Evolutionary conservation across 805 yeast genomes (phyloP), one percentile per base, ranked within the genome.

Genomic region (Candida pseudoglaebosa): DNA sequence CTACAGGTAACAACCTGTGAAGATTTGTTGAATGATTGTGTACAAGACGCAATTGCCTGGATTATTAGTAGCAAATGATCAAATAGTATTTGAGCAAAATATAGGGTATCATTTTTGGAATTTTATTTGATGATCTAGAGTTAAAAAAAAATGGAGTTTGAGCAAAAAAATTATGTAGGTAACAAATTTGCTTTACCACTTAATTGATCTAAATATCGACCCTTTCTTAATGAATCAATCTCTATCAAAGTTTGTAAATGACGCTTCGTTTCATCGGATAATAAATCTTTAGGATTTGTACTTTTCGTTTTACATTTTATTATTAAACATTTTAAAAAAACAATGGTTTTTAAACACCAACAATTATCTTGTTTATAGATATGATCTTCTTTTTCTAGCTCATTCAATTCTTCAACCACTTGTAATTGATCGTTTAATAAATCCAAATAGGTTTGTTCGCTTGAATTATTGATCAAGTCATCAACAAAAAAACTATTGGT

Each of bases 341-440:
- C 57, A 15, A 78, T 63, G 9, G 76, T 66, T 49, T 85, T 83
- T 43, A 86, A 59, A 52, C 96, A 89, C 91, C 95, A 84, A 34
- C 70, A 71, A 52, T 82, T 80, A 41, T 80, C 86, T 38, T 53
- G 56, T 0, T 76, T 80, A 9, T 52, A 48, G 2, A 43, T 39
- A 40, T 64, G 70, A 50, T 87, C 89, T 5, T 78, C 86, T 24
- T 71, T 67, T 52, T 93, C 98, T 34, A 86, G 71, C 24, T 75
- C 80, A 50, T 84, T 80, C 38, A 90, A 70, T 44, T 84, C 88
- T 5, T 69, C 53, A 5, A 89, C 68, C 15, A 69, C 68, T 1
- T 50, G 43, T 6, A 78, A 56, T 36, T 84, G 78, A 1, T 59
- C 54, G 1, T 61, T 43, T 8, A 85, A 54, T 1, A 84, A 49